Percentiles rank a stretch among this genome's conserved stretches.
phyloP scores from a whole-genome alignment of 768 basidiomycete genomes.

The Imleria badia region DNA sequence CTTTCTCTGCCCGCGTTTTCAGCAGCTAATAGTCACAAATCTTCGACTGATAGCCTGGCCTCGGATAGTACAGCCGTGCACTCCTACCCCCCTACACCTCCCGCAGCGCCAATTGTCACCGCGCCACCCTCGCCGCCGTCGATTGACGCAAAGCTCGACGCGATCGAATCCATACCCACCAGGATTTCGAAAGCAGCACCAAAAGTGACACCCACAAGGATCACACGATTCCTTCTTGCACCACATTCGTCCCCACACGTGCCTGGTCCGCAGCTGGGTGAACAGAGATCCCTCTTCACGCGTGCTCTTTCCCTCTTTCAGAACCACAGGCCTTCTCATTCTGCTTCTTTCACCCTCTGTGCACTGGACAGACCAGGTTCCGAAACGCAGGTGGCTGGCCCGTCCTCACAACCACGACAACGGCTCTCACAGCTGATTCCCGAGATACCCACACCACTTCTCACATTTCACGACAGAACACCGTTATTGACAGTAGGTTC shows the following conservation, averaged over 20 bases:
- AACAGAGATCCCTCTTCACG: slow-evolving; percentile 45
- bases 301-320: slow-evolving; percentile 51
- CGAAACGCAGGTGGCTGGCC: slow-evolving; percentile 11
- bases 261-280: slow-evolving; percentile 28
- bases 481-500: slow-evolving; percentile 60
- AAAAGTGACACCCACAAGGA: slow-evolving; percentile 19
- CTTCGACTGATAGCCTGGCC: slow-evolving; percentile 27
- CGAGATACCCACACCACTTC: slow-evolving; percentile 44
- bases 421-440: slow-evolving; percentile 23
- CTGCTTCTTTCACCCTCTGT: slow-evolving; percentile 60
- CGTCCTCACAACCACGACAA: slow-evolving; percentile 25
- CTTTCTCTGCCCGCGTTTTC: slow-evolving; percentile 21
- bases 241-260: slow-evolving; percentile 42
- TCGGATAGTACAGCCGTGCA: slow-evolving; percentile 41
- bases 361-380: slow-evolving; percentile 19
- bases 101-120: slow-evolving; percentile 31
- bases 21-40: slow-evolving; percentile 11
- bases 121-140: slow-evolving; percentile 37
- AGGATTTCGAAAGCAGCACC: background rate
- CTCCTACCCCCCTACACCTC: slow-evolving; percentile 60
- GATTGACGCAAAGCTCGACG: slow-evolving; percentile 30
- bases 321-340: slow-evolving; percentile 52
- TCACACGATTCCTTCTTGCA: slow-evolving; percentile 54
- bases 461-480: slow-evolving; percentile 72
- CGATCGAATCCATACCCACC: slow-evolving; percentile 8